Base-by-base conservation (phyloP, 106 monocot species). In the Acanthochlamys bracteata region DNA sequence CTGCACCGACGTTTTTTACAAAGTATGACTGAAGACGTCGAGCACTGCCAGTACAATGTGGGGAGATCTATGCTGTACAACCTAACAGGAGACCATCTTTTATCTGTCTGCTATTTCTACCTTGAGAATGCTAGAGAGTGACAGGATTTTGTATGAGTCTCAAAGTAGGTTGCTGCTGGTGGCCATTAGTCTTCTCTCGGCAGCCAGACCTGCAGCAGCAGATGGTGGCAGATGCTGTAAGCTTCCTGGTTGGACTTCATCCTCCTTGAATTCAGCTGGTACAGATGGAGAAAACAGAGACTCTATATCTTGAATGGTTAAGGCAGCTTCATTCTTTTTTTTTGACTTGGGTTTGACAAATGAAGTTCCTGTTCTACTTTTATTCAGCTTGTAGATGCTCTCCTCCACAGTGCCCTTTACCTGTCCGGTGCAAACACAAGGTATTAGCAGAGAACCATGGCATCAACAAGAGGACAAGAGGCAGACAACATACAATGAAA, bases 321-420 rank as follows among this genome's bases (percentile, higher is more conserved):
- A 65, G 55, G 66, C 20, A 57, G 84, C 76, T 33, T 83, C 73
- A 73, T 91, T 74, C 68, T 85, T 69, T 40, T 80, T 60, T 61
- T 80, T 92, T 26, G 74, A 66, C 69, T 79, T 90, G 9, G 55
- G 23, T 53, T 72, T 56, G 53, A 77, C 67, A 3, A 71, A 52
- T 25, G 84, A 72, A 55, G 41, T 80, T 17, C 42, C 59, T 42
- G 43, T 63, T 66, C 84, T 88, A 24, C 67, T 79, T 68, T 67
- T 68, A 64, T 88, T 96, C 53, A 96, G 70, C 45, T 81, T 88
- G 65, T 83, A 83, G 11, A 96, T 88, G 79, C 88, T 85, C 79
- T 96, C 96, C 60, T 96, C 96, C 47, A 96, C 88, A 20, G 84
- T 88, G 71, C 73, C 83, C 69, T 77, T 87, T 25, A 96, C 80